Evolutionary conservation across 441 rosid species (phyloP).

Genomic region (Jatropha podagrica): DNA sequence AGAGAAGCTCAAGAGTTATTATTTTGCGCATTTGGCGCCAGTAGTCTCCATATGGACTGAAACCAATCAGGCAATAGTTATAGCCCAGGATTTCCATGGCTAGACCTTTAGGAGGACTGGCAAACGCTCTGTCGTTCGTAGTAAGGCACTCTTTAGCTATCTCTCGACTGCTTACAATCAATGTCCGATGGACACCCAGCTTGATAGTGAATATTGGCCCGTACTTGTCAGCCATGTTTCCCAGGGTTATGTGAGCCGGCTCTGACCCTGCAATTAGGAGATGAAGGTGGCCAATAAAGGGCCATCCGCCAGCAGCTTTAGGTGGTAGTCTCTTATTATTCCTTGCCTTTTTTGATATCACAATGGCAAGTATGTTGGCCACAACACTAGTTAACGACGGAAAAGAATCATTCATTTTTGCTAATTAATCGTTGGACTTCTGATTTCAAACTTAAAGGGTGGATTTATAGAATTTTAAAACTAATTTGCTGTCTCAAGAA

Average conservation of each 20-base stretch:
- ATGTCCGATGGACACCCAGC: constrained; percentile 26
- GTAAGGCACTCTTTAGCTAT: constrained; percentile 43
- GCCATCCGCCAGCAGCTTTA: neutral
- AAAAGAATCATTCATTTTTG: neutral
- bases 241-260: too few species aligned
- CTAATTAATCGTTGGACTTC: too few species aligned
- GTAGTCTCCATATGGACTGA: constrained; percentile 36
- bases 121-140: constrained; percentile 35
- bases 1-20: constrained; percentile 40
- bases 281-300: too few species aligned
- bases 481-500: too few species aligned
- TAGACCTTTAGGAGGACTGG: constrained; percentile 29
- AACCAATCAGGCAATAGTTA: constrained; percentile 28
- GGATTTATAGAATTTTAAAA: too few species aligned
- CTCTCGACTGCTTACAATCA: constrained; percentile 22
- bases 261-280: too few species aligned
- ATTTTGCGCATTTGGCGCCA: constrained; percentile 50
- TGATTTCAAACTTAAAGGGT: too few species aligned
- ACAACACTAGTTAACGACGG: neutral
- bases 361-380: neutral
- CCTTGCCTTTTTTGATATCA: neutral
- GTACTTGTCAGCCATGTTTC: too few species aligned
- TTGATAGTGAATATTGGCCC: constrained; percentile 12
- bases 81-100: constrained; percentile 33
- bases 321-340: constrained; percentile 17